A percentile compares a stretch with the other conserved stretches of the same genome.
Conservation (phyloP, 2,329 filamentous ascomycete species). For the Cladorrhinum sp. region DNA sequence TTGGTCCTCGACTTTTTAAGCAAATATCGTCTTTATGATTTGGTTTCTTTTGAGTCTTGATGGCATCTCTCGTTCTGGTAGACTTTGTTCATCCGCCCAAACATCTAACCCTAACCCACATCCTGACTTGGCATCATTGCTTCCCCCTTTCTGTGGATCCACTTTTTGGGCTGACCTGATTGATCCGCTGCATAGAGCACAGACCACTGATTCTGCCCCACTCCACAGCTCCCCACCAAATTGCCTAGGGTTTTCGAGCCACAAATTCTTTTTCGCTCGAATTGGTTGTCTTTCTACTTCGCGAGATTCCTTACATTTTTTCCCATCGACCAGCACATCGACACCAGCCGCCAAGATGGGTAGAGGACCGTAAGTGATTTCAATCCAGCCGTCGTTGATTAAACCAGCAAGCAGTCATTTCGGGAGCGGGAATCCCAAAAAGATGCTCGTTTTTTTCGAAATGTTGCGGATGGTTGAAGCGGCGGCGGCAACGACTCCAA, state of each 20-base stretch:
- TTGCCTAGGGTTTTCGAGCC: constrained; percentile 29
- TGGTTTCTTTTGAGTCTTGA: no score
- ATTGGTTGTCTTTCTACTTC: constrained; percentile 23
- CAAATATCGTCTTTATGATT: no score
- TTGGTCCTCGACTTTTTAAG: no score
- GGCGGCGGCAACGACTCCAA: background rate
- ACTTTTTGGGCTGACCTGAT: constrained; percentile 6
- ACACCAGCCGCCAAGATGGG: constrained; percentile 43
- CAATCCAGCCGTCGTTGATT: background rate
- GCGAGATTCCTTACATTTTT: constrained; percentile 22
- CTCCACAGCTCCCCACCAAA: constrained; percentile 25
- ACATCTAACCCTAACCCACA: background rate
- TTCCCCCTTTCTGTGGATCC: background rate
- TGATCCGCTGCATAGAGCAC: background rate
- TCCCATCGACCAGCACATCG: constrained; percentile 34
- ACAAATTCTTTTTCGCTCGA: constrained; percentile 28
- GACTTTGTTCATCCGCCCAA: no score
- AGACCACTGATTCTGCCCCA: constrained; percentile 17
- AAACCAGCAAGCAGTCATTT: background rate
- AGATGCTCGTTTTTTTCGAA: background rate
- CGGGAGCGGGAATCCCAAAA: constrained; percentile 1
- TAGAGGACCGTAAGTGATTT: constrained; percentile 52
- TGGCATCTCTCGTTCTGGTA: no score
- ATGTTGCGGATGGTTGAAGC: background rate
- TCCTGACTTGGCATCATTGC: background rate